A percentile compares a stretch with the other conserved stretches of the same genome.
Conservation (phyloP, 108 stramenopile genomes). For the Fragilariopsis cylindrus region DNA sequence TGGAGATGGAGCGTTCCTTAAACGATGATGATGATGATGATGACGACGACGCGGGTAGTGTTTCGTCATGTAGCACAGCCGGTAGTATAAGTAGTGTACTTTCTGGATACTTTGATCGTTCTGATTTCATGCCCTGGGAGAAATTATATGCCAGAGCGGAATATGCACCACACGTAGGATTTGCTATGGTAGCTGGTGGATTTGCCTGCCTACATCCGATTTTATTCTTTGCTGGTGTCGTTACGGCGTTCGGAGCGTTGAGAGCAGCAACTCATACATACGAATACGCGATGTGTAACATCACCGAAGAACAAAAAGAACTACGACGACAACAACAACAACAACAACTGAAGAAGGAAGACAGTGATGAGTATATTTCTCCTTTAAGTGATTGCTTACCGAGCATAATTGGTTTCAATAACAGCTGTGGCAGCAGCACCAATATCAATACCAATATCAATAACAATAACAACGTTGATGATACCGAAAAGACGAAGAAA, state of each 20-base stretch:
- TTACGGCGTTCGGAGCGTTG: slow-evolving; percentile 38
- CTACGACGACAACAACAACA: not conserved
- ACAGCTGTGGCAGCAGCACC: not conserved
- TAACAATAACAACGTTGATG: too few relatives aligned
- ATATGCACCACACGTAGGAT: slow-evolving; percentile 35
- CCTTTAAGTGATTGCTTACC: not conserved
- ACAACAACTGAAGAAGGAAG: not conserved
- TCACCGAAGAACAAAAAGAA: slow-evolving; percentile 8
- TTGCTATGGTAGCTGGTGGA: slow-evolving; percentile 37
- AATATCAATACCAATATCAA: too few relatives aligned
- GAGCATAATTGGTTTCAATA: not conserved
- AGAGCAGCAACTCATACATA: slow-evolving; percentile 28
- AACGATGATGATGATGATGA: slow-evolving; percentile 12
- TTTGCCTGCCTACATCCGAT: slow-evolving; percentile 39
- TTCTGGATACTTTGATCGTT: slow-evolving; percentile 30
- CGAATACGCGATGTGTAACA: slow-evolving; percentile 22
- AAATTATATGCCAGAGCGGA: slow-evolving; percentile 11
- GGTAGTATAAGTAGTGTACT: not conserved
- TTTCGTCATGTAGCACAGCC: not conserved
- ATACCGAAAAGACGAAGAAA: too few relatives aligned
- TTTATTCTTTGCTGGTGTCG: slow-evolving; percentile 34
- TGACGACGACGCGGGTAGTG: slow-evolving; percentile 1
- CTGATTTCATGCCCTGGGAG: slow-evolving; percentile 32
- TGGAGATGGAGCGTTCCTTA: not conserved
- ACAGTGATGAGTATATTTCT: not conserved